Conservation (phyloP, 2,329 filamentous ascomycete genomes). For the Hypoxylon sp. region DNA sequence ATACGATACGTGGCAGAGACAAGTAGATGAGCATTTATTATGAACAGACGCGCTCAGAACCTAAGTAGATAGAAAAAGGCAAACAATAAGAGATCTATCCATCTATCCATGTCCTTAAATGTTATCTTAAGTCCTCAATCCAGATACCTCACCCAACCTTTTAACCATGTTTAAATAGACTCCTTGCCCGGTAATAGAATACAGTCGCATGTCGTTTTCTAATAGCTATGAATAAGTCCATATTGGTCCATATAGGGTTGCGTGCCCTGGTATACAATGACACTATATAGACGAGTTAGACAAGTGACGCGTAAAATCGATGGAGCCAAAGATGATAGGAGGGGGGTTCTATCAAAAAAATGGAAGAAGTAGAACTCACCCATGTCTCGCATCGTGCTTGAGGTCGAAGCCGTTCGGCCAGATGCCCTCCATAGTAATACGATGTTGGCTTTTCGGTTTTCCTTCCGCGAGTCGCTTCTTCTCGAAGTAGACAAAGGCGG, state of each 20-base stretch:
- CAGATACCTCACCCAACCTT: too few species aligned
- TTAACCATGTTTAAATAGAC: too few species aligned
- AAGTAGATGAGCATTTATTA: too few species aligned
- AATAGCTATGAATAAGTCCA: too few species aligned
- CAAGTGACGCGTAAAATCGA: background rate
- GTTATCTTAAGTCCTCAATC: too few species aligned
- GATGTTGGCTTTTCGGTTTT: constrained; percentile 60
- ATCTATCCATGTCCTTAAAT: too few species aligned
- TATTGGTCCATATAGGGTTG: constrained; percentile 12
- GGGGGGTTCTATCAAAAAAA: background rate
- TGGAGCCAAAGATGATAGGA: background rate
- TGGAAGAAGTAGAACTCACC: constrained; percentile 8
- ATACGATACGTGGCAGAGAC: too few species aligned
- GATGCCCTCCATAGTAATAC: constrained; percentile 57
- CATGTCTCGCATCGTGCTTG: constrained; percentile 9
- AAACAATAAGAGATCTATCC: too few species aligned
- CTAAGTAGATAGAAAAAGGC: too few species aligned
- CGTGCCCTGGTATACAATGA: background rate
- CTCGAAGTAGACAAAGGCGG: constrained; percentile 67
- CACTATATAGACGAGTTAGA: constrained; percentile 1
- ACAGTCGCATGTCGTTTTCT: too few species aligned
- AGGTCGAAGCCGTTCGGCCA: constrained; percentile 29
- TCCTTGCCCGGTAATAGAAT: too few species aligned
- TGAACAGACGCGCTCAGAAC: too few species aligned
- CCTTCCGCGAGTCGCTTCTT: constrained; percentile 61